Evolutionary conservation across 805 yeast species (phyloP).

Genomic region (Candida sonorensis): DNA sequence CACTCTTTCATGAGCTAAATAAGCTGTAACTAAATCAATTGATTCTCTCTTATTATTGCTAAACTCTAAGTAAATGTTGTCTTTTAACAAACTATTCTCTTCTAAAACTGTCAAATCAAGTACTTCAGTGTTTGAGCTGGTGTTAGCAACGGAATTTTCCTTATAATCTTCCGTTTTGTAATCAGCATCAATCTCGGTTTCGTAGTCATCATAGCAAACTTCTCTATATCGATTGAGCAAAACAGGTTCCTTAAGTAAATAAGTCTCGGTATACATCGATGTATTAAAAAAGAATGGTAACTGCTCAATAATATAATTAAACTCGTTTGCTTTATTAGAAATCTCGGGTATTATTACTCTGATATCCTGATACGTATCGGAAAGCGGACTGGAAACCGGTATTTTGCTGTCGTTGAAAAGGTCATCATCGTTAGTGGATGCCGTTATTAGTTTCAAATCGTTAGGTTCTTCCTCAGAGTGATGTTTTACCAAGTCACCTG

Average conservation of each 20-base stretch:
- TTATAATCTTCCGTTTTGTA: constrained; percentile 3
- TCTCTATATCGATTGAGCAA: constrained; percentile 7
- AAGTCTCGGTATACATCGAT: constrained; percentile 4
- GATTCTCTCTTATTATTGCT: too few relatives aligned
- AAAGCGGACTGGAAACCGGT: too few relatives aligned
- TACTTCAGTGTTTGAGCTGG: too few relatives aligned
- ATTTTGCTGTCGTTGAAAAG: constrained; percentile 7
- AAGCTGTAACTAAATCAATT: too few relatives aligned
- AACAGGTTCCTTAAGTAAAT: constrained; percentile 8
- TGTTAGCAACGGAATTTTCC: neutral
- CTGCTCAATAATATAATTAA: constrained; percentile 6
- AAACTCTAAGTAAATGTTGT: too few relatives aligned
- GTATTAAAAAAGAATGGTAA: constrained; percentile 8
- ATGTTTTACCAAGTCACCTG: constrained; percentile 12
- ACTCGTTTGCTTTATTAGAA: neutral
- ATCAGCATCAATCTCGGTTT: constrained; percentile 5
- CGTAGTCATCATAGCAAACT: constrained; percentile 7
- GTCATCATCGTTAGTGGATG: constrained; percentile 7
- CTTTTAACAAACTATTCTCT: too few relatives aligned
- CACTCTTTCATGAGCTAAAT: constrained; percentile 9
- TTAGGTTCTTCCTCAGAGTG: constrained; percentile 1
- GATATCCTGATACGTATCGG: constrained; percentile 4
- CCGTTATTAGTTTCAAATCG: neutral
- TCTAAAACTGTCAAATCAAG: neutral
- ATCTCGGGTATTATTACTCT: constrained; percentile 10